A percentile compares a stretch with the other conserved stretches of the same genome.
These are phyloP conservation scores for Pythium periplocum DNA, from an alignment of 352 stramenopile genomes.

Conservation along the genomic window DNA sequence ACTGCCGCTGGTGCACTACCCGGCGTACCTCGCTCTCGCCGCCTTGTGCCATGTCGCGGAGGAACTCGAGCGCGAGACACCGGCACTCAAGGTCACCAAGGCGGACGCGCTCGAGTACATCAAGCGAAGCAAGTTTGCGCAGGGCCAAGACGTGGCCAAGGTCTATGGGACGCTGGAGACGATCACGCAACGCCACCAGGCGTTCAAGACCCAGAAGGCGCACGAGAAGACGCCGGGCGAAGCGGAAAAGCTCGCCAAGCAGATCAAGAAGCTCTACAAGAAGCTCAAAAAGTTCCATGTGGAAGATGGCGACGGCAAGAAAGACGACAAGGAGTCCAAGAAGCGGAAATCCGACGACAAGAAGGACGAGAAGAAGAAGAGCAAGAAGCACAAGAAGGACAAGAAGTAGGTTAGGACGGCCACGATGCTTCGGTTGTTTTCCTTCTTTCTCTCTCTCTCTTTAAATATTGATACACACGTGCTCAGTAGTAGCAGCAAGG, in stretches of 20 bases:
- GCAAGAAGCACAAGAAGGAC: slow-evolving; percentile 60
- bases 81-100: slow-evolving; percentile 18
- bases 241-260: slow-evolving; percentile 36
- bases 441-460: too few relatives aligned
- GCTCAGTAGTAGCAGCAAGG: too few relatives aligned
- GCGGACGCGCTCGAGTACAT: slow-evolving; percentile 58
- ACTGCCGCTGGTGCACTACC: slow-evolving; percentile 54
- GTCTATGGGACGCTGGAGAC: slow-evolving; percentile 28
- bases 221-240: slow-evolving; percentile 29
- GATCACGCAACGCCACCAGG: slow-evolving; percentile 30
- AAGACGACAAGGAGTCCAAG: slow-evolving; percentile 68
- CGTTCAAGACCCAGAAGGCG: slow-evolving; percentile 29
- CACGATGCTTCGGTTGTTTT: too few relatives aligned
- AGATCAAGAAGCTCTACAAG: slow-evolving; percentile 84
- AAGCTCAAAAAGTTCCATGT: slow-evolving; percentile 83
- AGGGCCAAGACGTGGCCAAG: slow-evolving; percentile 35
- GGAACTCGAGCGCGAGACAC: slow-evolving; percentile 32
- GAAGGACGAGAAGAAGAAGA: slow-evolving; percentile 50
- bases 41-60: slow-evolving; percentile 50
- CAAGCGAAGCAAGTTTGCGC: slow-evolving; percentile 61
- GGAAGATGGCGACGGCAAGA: slow-evolving; percentile 35
- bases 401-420: slow-evolving; percentile 19
- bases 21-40: slow-evolving; percentile 64
- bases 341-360: slow-evolving; percentile 32
- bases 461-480: too few relatives aligned